These are phyloP conservation scores for Phellopilus nigrolimitatus DNA, from an alignment of 1,284 basidiomycete genomes.

Conservation along the genomic window DNA sequence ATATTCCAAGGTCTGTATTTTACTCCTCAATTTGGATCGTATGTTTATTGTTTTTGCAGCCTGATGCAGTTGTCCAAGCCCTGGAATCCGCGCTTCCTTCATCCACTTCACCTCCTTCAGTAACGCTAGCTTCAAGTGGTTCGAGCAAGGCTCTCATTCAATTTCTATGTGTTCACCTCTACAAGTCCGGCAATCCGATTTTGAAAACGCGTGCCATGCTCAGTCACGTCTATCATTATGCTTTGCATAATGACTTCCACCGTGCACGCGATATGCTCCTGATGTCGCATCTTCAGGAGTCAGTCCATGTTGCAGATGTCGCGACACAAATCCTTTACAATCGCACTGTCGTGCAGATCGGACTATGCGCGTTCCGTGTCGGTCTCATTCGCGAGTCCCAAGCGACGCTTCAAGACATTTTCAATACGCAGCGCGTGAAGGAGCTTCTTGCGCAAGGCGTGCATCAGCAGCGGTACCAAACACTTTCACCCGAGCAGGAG, in stretches of 20 bases:
- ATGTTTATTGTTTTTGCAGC: slow-evolving; percentile 43
- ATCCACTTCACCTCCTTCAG: slow-evolving; percentile 53
- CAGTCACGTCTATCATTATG: slow-evolving; percentile 96
- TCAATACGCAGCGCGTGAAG: slow-evolving; percentile 93
- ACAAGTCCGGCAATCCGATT: slow-evolving; percentile 87
- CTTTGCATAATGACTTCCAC: slow-evolving; percentile 95
- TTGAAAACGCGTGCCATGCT: slow-evolving; percentile 96
- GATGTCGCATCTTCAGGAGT: slow-evolving; percentile 98
- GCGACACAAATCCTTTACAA: slow-evolving; percentile 98
- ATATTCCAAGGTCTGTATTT: slow-evolving; percentile 81
- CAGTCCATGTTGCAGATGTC: slow-evolving; percentile 93
- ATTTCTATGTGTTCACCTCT: slow-evolving; percentile 87
- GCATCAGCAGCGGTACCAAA: slow-evolving; percentile 87
- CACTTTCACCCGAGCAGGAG: slow-evolving; percentile 91
- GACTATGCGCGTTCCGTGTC: slow-evolving; percentile 93
- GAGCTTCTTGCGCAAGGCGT: slow-evolving; percentile 97
- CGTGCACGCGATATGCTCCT: slow-evolving; percentile 97
- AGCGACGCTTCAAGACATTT: slow-evolving; percentile 91
- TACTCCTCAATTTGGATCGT: slow-evolving; percentile 5
- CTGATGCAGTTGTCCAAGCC: slow-evolving; percentile 88
- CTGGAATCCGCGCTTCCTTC: slow-evolving; percentile 69
- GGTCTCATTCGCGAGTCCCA: slow-evolving; percentile 96
- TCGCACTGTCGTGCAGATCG: slow-evolving; percentile 95
- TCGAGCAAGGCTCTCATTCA: slow-evolving; percentile 78
- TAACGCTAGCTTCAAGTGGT: slow-evolving; percentile 51